Evolutionary conservation across 2,329 filamentous ascomycete species (phyloP).

Genomic region (Penicillium freii): DNA sequence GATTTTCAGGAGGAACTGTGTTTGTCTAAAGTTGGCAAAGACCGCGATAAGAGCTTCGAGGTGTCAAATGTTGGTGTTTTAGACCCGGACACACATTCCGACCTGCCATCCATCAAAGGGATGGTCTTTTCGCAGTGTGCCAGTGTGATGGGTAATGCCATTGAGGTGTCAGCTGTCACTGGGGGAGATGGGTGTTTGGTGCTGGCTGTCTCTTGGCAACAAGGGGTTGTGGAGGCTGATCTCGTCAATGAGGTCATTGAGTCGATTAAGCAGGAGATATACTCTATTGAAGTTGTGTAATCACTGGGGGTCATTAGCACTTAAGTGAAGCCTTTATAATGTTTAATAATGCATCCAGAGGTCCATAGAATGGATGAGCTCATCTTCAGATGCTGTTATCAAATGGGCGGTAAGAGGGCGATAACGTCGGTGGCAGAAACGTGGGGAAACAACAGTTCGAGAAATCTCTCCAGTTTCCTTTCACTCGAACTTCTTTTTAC

Average conservation of each 20-base stretch:
- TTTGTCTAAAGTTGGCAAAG: slow-evolving; percentile 38
- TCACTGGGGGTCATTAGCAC: neutral
- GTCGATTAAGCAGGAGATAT: slow-evolving; percentile 17
- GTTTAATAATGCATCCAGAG: neutral
- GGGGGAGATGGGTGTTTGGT: slow-evolving; percentile 47
- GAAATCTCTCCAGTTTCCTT: neutral
- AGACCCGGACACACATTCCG: slow-evolving; percentile 10
- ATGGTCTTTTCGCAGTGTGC: slow-evolving; percentile 49
- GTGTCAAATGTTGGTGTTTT: slow-evolving; percentile 49
- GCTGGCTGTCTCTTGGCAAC: slow-evolving; percentile 44
- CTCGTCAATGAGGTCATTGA: slow-evolving; percentile 24
- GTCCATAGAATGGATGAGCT: neutral
- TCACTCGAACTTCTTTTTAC: neutral
- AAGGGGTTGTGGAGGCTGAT: slow-evolving; percentile 34
- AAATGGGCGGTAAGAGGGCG: slow-evolving; percentile 21
- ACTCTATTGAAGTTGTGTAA: neutral
- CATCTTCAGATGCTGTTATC: neutral
- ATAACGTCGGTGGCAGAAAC: slow-evolving; percentile 28
- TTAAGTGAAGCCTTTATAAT: neutral
- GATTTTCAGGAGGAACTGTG: slow-evolving; percentile 41
- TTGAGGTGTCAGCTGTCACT: slow-evolving; percentile 43
- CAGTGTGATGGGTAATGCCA: slow-evolving; percentile 37
- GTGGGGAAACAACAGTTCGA: slow-evolving; percentile 13
- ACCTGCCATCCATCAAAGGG: slow-evolving; percentile 34
- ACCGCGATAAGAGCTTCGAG: slow-evolving; percentile 42